A percentile compares a stretch with the other conserved stretches of the same genome.
phyloP scores from a whole-genome alignment of 495 filamentous ascomycete species.

The Aspergillus saccharolyticus region DNA sequence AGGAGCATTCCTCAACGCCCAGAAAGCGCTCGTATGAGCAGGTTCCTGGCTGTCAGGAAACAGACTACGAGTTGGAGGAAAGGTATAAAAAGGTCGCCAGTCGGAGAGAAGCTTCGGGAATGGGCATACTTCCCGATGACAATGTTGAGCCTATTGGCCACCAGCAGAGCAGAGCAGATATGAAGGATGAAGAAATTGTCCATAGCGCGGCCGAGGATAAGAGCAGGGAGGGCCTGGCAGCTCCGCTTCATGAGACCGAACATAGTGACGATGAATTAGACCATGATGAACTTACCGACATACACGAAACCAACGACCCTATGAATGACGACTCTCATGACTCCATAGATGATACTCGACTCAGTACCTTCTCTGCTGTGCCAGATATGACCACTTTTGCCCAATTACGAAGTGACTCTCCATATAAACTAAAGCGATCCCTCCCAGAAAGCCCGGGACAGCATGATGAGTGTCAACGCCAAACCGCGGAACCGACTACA shows the following conservation, averaged over 20 bases:
- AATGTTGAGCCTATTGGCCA: constrained; percentile 25
- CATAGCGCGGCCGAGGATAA: constrained; percentile 40
- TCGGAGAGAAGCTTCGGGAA: constrained; percentile 23
- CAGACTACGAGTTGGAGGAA: constrained; percentile 19
- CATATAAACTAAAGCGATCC: constrained; percentile 41
- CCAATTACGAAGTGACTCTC: constrained; percentile 55
- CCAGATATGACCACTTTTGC: constrained; percentile 87
- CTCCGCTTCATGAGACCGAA: constrained; percentile 31
- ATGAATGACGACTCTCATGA: constrained; percentile 31
- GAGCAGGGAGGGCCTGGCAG: constrained; percentile 43
- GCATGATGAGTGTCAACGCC: constrained; percentile 7
- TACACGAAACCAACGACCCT: constrained; percentile 19
- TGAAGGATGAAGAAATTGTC: constrained; percentile 18
- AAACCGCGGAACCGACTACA: constrained; percentile 27
- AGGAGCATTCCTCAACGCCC: constrained; percentile 24
- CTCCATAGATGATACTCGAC: constrained; percentile 69
- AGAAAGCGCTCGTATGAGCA: constrained; percentile 39
- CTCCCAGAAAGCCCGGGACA: constrained; percentile 27
- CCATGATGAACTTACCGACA: constrained; percentile 20
- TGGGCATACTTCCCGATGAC: constrained; percentile 30
- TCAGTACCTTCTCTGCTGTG: constrained; percentile 81
- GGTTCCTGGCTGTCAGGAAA: constrained; percentile 28
- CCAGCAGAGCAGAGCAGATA: constrained; percentile 17
- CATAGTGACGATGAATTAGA: constrained; percentile 9
- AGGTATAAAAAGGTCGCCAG: constrained; percentile 31